Conservation (phyloP, 2,329 filamentous ascomycete genomes). For the Diaporthe helianthi region DNA sequence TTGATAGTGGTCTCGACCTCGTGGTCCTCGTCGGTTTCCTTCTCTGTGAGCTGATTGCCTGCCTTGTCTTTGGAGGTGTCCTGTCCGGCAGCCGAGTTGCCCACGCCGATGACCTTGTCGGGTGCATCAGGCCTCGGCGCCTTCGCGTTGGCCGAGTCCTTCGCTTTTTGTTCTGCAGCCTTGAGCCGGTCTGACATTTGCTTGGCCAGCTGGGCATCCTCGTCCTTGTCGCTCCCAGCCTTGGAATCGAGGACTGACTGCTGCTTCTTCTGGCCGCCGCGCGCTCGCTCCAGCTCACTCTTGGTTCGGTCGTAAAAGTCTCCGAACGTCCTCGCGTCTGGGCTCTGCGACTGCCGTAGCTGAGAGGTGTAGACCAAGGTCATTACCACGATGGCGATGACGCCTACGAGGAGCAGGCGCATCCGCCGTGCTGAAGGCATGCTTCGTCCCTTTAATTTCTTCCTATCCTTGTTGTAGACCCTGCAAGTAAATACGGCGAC, state of each 20-base stretch:
- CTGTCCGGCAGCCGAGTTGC: slow-evolving; percentile 63
- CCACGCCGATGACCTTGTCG: slow-evolving; percentile 63
- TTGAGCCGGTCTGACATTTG: slow-evolving; percentile 68
- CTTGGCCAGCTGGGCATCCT: slow-evolving; percentile 60
- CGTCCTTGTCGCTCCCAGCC: slow-evolving; percentile 57
- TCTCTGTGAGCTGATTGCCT: slow-evolving; percentile 45
- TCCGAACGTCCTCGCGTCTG: slow-evolving; percentile 51
- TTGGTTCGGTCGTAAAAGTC: slow-evolving; percentile 69
- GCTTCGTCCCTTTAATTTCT: slow-evolving; percentile 23
- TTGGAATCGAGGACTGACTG: slow-evolving; percentile 52
- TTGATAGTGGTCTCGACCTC: slow-evolving; percentile 76
- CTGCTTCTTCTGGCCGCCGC: slow-evolving; percentile 33
- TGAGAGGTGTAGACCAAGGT: slow-evolving; percentile 77
- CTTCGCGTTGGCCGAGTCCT: slow-evolving; percentile 73
- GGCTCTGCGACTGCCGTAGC: slow-evolving; percentile 57
- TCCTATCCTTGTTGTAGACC: neutral
- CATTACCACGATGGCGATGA: slow-evolving; percentile 69
- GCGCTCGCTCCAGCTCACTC: slow-evolving; percentile 56
- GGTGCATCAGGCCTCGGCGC: slow-evolving; percentile 66
- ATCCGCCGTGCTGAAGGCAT: slow-evolving; percentile 78
- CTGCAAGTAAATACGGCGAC: neutral
- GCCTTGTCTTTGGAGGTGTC: slow-evolving; percentile 52
- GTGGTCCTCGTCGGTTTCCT: slow-evolving; percentile 64
- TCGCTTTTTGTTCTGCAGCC: slow-evolving; percentile 72
- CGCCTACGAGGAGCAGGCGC: slow-evolving; percentile 69